A percentile compares a stretch with the other conserved stretches of the same genome.
These are phyloP conservation scores for Phyllosticta citribraziliensis DNA, from an alignment of 2,329 filamentous ascomycete genomes.

Conservation along the genomic window DNA sequence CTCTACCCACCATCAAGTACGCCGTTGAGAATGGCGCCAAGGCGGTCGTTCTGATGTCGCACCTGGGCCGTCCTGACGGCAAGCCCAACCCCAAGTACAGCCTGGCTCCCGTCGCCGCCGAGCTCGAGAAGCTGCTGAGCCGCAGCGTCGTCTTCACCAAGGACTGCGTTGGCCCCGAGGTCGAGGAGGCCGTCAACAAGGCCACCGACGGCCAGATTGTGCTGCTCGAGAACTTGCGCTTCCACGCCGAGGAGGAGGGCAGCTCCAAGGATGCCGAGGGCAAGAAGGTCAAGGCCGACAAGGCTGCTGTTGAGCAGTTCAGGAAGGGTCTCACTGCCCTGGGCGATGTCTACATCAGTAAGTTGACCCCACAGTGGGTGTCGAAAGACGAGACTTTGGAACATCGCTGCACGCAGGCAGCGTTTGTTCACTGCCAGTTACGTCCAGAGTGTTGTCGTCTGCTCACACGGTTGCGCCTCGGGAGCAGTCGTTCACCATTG, in stretches of 20 bases:
- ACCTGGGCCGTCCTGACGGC: slow-evolving; percentile 91
- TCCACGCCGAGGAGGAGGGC: slow-evolving; percentile 97
- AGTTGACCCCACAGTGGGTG: slow-evolving; percentile 27
- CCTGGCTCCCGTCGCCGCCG: slow-evolving; percentile 79
- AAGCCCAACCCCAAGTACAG: slow-evolving; percentile 87
- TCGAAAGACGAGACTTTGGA: background rate
- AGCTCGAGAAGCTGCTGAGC: slow-evolving; percentile 82
- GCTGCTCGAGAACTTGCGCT: slow-evolving; percentile 93
- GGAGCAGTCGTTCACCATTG: no score
- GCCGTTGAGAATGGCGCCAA: slow-evolving; percentile 84
- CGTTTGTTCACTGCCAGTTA: no score
- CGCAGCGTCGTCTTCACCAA: slow-evolving; percentile 79
- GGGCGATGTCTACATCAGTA: slow-evolving; percentile 93
- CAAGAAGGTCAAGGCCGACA: slow-evolving; percentile 97
- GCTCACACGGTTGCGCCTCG: no score
- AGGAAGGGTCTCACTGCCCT: slow-evolving; percentile 89
- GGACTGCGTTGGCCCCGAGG: slow-evolving; percentile 82
- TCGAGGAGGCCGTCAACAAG: slow-evolving; percentile 80
- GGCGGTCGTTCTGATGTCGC: slow-evolving; percentile 93
- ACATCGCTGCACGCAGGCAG: no score
- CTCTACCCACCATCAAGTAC: slow-evolving; percentile 90
- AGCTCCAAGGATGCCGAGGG: slow-evolving; percentile 87
- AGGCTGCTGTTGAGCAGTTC: slow-evolving; percentile 85
- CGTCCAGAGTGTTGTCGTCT: no score
- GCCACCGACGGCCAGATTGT: slow-evolving; percentile 74